Conservation (phyloP, 2,329 filamentous ascomycete genomes). For the Monilinia vaccinii-corymbosi region DNA sequence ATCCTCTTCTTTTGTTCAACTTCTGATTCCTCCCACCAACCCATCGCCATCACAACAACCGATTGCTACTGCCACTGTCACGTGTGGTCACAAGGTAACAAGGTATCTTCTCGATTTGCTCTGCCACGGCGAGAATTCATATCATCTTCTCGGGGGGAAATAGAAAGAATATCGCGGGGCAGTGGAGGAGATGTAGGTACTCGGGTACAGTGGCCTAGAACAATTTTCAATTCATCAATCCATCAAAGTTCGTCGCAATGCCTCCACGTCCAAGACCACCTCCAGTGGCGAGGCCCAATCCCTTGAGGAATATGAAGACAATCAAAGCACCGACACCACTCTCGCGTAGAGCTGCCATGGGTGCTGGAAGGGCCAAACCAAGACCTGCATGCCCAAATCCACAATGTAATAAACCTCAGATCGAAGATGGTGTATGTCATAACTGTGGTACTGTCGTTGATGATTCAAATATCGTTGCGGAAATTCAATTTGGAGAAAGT, state of each 20-base stretch:
- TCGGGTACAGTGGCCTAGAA: not conserved
- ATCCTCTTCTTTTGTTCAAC: not conserved
- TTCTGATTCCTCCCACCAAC: not conserved
- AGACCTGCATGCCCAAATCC: constrained; percentile 45
- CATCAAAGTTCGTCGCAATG: not conserved
- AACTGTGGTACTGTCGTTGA: constrained; percentile 78
- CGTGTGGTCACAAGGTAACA: not conserved
- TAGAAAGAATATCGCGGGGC: constrained; percentile 12
- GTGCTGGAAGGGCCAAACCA: constrained; percentile 9
- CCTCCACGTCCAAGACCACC: not conserved
- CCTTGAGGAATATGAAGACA: constrained; percentile 15
- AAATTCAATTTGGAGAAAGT: constrained; percentile 85
- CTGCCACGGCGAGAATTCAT: not conserved
- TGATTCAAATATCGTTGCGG: constrained; percentile 82
- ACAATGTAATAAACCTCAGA: constrained; percentile 49
- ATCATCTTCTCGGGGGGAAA: not conserved
- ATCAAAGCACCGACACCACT: constrained; percentile 20
- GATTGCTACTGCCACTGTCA: constrained; percentile 1
- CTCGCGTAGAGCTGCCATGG: constrained; percentile 15
- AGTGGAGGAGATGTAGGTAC: constrained; percentile 10
- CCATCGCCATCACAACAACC: not conserved
- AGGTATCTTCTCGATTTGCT: not conserved
- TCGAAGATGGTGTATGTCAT: constrained; percentile 63
- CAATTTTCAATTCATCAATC: not conserved
- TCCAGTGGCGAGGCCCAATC: constrained; percentile 12